These are phyloP conservation scores for Paramecium biaurelia DNA, from an alignment of 73 alveolate species.

Conservation along the genomic window DNA sequence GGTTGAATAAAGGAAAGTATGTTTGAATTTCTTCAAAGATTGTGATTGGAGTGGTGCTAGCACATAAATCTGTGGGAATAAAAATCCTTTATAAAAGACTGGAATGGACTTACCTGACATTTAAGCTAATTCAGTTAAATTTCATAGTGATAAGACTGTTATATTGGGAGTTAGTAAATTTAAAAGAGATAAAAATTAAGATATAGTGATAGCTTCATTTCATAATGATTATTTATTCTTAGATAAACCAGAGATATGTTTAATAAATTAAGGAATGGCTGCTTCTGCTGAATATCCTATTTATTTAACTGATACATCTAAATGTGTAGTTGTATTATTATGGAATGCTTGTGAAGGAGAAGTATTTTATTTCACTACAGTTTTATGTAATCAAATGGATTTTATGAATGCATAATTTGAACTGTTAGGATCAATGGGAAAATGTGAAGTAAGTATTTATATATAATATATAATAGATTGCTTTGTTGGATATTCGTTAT, in stretches of 20 bases:
- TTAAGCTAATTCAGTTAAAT: conserved; percentile 28
- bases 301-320: conserved; percentile 7
- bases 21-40: conserved; percentile 17
- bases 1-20: not conserved
- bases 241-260: conserved; percentile 31
- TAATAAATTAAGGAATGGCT: conserved; percentile 33
- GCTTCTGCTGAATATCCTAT: conserved; percentile 35
- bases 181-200: conserved; percentile 15
- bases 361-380: conserved; percentile 27
- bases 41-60: conserved; percentile 32
- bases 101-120: conserved; percentile 44
- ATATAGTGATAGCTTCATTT: not conserved
- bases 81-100: not conserved
- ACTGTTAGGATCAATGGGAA: not conserved
- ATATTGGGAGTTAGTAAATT: not conserved
- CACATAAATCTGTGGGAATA: conserved; percentile 21
- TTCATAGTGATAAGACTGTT: conserved; percentile 15
- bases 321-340: conserved; percentile 5
- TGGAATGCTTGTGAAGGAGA: conserved; percentile 54
- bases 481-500: conserved; percentile 8
- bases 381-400: not conserved
- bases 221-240: not conserved
- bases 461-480: not conserved
- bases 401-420: not conserved
- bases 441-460: not conserved